Conservation (phyloP, 108 stramenopile genomes). For the Aurantiochytrium sp. region DNA sequence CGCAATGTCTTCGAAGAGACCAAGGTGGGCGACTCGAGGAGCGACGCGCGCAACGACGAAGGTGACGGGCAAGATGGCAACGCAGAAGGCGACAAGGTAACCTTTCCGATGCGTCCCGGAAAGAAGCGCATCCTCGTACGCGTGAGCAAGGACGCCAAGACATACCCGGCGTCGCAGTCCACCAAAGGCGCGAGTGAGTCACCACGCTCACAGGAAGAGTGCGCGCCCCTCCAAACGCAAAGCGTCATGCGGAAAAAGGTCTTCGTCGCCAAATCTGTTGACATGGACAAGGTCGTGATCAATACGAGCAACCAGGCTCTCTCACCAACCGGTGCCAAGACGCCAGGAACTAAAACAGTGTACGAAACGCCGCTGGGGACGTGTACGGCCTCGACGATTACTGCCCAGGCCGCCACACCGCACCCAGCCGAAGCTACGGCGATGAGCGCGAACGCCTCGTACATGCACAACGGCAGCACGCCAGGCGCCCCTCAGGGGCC, state of each 20-base stretch:
- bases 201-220: not conserved
- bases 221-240: not conserved
- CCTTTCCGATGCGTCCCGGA: not conserved
- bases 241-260: not conserved
- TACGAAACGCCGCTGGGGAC: not conserved
- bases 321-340: not conserved
- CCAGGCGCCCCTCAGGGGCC: too few species aligned
- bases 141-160: not conserved
- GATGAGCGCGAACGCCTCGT: too few species aligned
- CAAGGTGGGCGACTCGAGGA: too few species aligned
- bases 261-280: not conserved
- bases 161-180: too few species aligned
- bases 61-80: too few species aligned
- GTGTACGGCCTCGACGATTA: not conserved
- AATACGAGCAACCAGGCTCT: not conserved
- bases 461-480: too few species aligned
- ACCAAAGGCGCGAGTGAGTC: too few species aligned
- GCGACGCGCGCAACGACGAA: too few species aligned
- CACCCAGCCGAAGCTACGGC: too few species aligned
- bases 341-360: not conserved
- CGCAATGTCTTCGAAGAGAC: too few species aligned
- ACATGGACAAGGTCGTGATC: not conserved
- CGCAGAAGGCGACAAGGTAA: not conserved
- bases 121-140: slow-evolving; percentile 14
- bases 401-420: too few species aligned